Percentiles rank a stretch among this genome's conserved stretches.
phyloP scores from a whole-genome alignment of 2,329 filamentous ascomycete genomes.

The Cadophora luteo-olivacea region DNA sequence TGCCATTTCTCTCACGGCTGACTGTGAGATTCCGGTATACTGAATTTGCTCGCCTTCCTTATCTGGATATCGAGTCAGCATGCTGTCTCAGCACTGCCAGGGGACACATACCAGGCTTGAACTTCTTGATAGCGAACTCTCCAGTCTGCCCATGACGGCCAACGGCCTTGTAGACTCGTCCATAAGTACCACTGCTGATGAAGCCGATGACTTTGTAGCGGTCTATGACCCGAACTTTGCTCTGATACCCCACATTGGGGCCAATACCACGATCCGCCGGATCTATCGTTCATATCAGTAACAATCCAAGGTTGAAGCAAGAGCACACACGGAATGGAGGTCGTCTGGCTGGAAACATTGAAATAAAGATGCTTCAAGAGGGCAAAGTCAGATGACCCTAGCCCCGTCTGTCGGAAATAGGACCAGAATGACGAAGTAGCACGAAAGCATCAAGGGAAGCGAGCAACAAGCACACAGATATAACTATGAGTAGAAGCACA shows the following conservation, averaged over 20 bases:
- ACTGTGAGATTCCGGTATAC: constrained; percentile 98
- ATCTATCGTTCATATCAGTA: constrained; percentile 54
- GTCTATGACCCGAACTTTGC: constrained; percentile 88
- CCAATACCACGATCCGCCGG: constrained; percentile 56
- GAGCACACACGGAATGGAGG: constrained; percentile 42
- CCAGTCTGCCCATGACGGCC: constrained; percentile 75
- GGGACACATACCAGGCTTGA: constrained; percentile 44
- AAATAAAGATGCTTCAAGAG: constrained; percentile 25
- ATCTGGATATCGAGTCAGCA: constrained; percentile 54
- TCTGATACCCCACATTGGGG: constrained; percentile 60
- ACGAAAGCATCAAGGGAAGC: constrained; percentile 21
- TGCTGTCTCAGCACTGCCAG: background rate
- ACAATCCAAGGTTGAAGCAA: constrained; percentile 36
- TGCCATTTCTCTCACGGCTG: constrained; percentile 96
- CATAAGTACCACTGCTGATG: constrained; percentile 98
- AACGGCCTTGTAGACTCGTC: constrained; percentile 94
- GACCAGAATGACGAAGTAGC: constrained; percentile 1
- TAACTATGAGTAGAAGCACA: constrained; percentile 8
- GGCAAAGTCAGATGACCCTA: constrained; percentile 23
- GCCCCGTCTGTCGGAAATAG: background rate
- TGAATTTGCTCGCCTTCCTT: constrained; percentile 95
- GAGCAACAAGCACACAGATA: constrained; percentile 30
- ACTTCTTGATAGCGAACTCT: constrained; percentile 99
- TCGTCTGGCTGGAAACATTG: constrained; percentile 42
- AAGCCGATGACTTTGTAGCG: constrained; percentile 97